Conservation (phyloP, 331 rosid species). For the Acacia pycnantha region DNA sequence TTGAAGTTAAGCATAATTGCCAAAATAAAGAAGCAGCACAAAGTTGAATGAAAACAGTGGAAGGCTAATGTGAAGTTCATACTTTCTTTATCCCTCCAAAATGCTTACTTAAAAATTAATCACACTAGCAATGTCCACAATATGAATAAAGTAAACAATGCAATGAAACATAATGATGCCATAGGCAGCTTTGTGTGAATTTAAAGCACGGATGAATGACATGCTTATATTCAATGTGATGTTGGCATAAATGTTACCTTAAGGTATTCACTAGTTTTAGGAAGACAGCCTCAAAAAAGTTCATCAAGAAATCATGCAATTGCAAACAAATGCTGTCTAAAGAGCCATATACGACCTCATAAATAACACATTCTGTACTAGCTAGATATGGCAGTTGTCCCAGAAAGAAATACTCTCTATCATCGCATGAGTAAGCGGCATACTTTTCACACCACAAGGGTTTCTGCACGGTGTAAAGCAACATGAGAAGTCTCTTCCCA, state of each 20-base stretch:
- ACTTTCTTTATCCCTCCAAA: too few relatives aligned
- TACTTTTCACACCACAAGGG: conserved; percentile 84
- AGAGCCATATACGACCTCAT: conserved; percentile 55
- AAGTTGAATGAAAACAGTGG: too few relatives aligned
- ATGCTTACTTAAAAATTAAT: not conserved
- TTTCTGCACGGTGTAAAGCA: conserved; percentile 53
- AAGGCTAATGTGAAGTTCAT: too few relatives aligned
- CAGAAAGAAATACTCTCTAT: conserved; percentile 85
- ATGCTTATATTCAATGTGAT: conserved; percentile 5
- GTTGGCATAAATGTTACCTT: conserved; percentile 15
- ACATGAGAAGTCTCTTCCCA: conserved; percentile 18
- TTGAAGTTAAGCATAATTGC: too few relatives aligned
- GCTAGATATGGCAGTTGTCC: conserved; percentile 91
- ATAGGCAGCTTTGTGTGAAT: conserved; percentile 8
- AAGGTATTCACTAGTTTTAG: conserved; percentile 21
- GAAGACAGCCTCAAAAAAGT: conserved; percentile 14
- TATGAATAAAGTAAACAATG: conserved; percentile 7
- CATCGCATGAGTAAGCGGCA: conserved; percentile 49
- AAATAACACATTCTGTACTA: conserved; percentile 59
- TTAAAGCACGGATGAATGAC: conserved; percentile 1
- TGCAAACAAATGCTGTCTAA: conserved; percentile 6
- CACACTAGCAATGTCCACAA: conserved; percentile 19
- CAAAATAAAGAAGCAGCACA: too few relatives aligned
- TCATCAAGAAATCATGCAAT: conserved; percentile 18
- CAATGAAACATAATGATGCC: not conserved